Evolutionary conservation across 495 filamentous ascomycete genomes (phyloP).

Genomic region (Tuber brumale): DNA sequence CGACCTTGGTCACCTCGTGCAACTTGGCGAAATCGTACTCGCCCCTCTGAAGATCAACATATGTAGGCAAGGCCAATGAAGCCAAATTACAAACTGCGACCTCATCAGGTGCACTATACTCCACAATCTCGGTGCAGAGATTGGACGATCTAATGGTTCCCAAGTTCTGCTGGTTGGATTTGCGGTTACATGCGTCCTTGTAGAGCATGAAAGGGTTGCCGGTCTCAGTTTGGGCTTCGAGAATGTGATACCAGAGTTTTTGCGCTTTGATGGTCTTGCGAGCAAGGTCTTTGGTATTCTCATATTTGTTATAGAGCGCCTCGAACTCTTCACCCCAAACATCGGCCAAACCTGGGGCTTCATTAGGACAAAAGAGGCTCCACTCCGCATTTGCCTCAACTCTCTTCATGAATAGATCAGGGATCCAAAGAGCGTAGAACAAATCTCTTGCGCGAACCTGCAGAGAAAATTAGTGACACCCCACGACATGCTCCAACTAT

Average conservation of each 20-base stretch:
- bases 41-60: slow-evolving; percentile 72
- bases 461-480: background rate
- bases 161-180: slow-evolving; percentile 99
- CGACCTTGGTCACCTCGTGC: slow-evolving; percentile 82
- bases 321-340: slow-evolving; percentile 97
- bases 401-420: slow-evolving; percentile 98
- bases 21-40: slow-evolving; percentile 91
- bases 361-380: slow-evolving; percentile 96
- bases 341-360: slow-evolving; percentile 89
- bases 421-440: slow-evolving; percentile 97
- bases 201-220: slow-evolving; percentile 99
- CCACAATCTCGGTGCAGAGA: slow-evolving; percentile 95
- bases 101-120: slow-evolving; percentile 95
- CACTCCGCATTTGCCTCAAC: slow-evolving; percentile 91
- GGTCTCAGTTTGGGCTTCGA: slow-evolving; percentile 97
- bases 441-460: slow-evolving; percentile 76
- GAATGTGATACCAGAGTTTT: slow-evolving; percentile 97
- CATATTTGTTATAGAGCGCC: slow-evolving; percentile 88
- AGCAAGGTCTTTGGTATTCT: slow-evolving; percentile 74
- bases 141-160: slow-evolving; percentile 97
- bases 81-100: slow-evolving; percentile 98
- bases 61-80: slow-evolving; percentile 83
- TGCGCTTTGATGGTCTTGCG: slow-evolving; percentile 90
- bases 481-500: background rate
- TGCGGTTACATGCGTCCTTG: slow-evolving; percentile 95